Evolutionary conservation across 148 eudicot species (phyloP).

Genomic region (Fagopyrum tataricum): DNA sequence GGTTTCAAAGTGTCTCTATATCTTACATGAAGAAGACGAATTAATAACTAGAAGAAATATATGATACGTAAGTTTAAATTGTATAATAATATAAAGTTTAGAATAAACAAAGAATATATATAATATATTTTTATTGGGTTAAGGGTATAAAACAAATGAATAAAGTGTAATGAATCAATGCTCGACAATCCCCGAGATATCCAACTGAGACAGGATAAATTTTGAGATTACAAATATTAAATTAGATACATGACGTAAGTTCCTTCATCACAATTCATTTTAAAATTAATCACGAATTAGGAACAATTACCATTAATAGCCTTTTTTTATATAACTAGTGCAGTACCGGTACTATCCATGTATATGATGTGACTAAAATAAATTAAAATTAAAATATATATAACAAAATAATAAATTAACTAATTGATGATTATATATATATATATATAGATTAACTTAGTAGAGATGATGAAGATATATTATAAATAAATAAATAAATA

Average conservation of each 20-base stretch:
- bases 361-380: no score
- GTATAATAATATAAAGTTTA: background rate
- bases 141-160: background rate
- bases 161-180: background rate
- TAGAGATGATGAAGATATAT: no score
- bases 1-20: background rate
- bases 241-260: background rate
- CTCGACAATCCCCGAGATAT: conserved; percentile 8
- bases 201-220: background rate
- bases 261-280: background rate
- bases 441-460: no score
- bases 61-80: background rate
- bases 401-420: no score
- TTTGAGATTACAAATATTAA: background rate
- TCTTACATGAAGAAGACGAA: background rate
- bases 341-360: no score
- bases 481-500: no score
- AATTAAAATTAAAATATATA: no score
- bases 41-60: background rate
- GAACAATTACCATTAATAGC: no score
- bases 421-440: no score
- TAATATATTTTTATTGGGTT: background rate
- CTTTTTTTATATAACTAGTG: no score
- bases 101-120: background rate
- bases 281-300: background rate